Percentiles rank a stretch among this genome's conserved stretches.
These are phyloP conservation scores for Cryptosporidium andersoni DNA, from an alignment of 169 alveolate species.

Conservation along the genomic window DNA sequence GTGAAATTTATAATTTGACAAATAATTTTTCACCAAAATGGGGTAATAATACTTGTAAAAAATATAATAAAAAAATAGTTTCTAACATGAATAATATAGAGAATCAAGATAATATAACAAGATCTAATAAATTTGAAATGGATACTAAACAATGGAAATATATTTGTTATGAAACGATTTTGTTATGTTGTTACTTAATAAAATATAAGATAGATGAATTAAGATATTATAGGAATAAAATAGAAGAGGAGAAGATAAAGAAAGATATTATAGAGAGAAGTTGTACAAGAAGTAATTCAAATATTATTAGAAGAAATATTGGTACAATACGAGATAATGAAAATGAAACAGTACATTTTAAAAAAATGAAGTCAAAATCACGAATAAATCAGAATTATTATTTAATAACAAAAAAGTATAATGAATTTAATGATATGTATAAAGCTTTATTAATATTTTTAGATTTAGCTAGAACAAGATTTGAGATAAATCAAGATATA, in stretches of 20 bases:
- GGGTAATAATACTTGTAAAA: conserved; percentile 39
- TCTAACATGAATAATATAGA: not conserved
- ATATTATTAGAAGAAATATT: not conserved
- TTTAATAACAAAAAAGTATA: conserved; percentile 17
- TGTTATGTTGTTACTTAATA: conserved; percentile 14
- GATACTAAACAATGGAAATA: conserved; percentile 49
- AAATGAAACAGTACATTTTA: not conserved
- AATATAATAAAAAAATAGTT: not conserved
- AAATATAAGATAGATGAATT: conserved; percentile 34
- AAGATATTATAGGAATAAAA: conserved; percentile 3
- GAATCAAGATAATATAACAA: conserved; percentile 9
- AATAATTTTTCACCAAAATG: conserved; percentile 65
- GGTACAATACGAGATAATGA: not conserved
- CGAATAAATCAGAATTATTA: not conserved
- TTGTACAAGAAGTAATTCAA: not conserved
- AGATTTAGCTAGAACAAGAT: conserved; percentile 32
- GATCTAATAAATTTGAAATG: conserved; percentile 24
- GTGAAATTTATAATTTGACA: not conserved
- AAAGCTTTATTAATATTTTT: conserved; percentile 33
- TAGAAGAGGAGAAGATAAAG: conserved; percentile 31
- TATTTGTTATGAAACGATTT: conserved; percentile 22
- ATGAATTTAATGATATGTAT: conserved; percentile 4
- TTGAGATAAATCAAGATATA: conserved; percentile 6
- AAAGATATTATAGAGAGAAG: conserved; percentile 6
- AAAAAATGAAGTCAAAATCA: not conserved